Evolutionary conservation across 2,329 filamentous ascomycete species (phyloP).

Genomic region (Cladosporium sp.): DNA sequence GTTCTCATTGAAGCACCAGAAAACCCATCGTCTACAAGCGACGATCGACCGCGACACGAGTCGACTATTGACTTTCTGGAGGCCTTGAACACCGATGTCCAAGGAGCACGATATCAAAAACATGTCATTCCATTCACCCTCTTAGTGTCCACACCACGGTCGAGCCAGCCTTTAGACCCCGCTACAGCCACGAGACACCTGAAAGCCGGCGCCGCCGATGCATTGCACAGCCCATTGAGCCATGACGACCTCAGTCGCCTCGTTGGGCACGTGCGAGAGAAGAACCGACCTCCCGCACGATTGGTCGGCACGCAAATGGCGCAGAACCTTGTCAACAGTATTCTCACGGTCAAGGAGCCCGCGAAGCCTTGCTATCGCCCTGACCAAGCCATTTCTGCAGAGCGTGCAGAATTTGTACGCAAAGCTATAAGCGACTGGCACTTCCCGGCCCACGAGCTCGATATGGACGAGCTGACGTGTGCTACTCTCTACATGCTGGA

Average conservation of each 20-base stretch:
- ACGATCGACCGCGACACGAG: constrained; percentile 1
- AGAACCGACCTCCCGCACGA: constrained; percentile 23
- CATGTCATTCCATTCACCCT: constrained; percentile 27
- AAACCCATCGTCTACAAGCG: constrained; percentile 6
- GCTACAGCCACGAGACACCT: constrained; percentile 53
- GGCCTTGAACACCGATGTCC: constrained; percentile 21
- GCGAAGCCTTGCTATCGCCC: constrained; percentile 33
- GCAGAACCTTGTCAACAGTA: constrained; percentile 27
- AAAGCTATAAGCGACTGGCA: constrained; percentile 72
- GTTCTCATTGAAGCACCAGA: constrained; percentile 25
- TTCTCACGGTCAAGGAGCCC: constrained; percentile 19
- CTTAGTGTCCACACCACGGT: constrained; percentile 5
- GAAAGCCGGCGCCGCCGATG: constrained; percentile 81
- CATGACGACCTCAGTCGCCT: constrained; percentile 45
- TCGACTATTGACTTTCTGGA: constrained; percentile 21
- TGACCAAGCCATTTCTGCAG: constrained; percentile 63
- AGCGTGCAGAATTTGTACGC: constrained; percentile 57
- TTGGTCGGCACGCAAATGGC: constrained; percentile 29
- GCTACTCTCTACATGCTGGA: constrained; percentile 84
- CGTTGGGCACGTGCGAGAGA: constrained; percentile 29
- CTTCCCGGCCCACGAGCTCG: constrained; percentile 85
- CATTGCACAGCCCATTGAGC: constrained; percentile 74
- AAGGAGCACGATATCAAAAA: constrained; percentile 23
- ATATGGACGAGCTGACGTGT: constrained; percentile 84
- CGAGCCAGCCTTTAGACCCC: constrained; percentile 7